Conservation (phyloP, 352 stramenopile species). For the Phytophthora sansomeana region DNA sequence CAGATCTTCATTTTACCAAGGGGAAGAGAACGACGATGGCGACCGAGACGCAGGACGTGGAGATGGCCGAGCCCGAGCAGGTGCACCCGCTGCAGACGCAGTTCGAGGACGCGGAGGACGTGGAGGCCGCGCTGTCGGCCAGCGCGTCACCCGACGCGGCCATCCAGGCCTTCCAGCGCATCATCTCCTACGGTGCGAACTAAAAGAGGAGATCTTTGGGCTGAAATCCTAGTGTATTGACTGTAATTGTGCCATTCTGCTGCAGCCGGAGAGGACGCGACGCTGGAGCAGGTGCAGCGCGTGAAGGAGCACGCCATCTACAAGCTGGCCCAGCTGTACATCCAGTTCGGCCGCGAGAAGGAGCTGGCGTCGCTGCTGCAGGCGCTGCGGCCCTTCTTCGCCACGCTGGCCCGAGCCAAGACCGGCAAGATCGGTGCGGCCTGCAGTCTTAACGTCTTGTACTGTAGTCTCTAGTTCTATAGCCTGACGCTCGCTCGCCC, state of each 20-base stretch:
- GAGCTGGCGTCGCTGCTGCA: conserved; percentile 88
- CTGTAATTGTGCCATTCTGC: no score
- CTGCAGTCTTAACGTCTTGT: background rate
- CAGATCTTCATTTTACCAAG: conserved; percentile 7
- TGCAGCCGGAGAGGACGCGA: conserved; percentile 62
- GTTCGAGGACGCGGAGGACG: conserved; percentile 79
- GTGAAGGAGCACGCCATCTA: conserved; percentile 98
- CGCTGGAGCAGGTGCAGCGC: conserved; percentile 82
- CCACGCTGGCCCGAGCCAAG: conserved; percentile 96
- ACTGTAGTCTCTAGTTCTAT: background rate
- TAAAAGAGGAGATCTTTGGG: background rate
- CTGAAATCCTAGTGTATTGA: no score
- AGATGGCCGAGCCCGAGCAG: conserved; percentile 75
- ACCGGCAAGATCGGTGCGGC: conserved; percentile 96
- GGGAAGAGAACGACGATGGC: conserved; percentile 16
- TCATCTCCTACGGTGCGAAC: conserved; percentile 71
- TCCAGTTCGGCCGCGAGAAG: conserved; percentile 87
- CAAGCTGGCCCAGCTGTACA: conserved; percentile 93
- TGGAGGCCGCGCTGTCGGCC: conserved; percentile 43
- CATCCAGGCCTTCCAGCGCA: conserved; percentile 72
- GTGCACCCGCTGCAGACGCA: conserved; percentile 77
- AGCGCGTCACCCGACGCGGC: conserved; percentile 51
- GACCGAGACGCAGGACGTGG: conserved; percentile 65
- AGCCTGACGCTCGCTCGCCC: background rate
- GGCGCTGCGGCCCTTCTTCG: conserved; percentile 95